Base-by-base conservation (phyloP, 139 green algal genomes). In the Asterochloris erici region DNA sequence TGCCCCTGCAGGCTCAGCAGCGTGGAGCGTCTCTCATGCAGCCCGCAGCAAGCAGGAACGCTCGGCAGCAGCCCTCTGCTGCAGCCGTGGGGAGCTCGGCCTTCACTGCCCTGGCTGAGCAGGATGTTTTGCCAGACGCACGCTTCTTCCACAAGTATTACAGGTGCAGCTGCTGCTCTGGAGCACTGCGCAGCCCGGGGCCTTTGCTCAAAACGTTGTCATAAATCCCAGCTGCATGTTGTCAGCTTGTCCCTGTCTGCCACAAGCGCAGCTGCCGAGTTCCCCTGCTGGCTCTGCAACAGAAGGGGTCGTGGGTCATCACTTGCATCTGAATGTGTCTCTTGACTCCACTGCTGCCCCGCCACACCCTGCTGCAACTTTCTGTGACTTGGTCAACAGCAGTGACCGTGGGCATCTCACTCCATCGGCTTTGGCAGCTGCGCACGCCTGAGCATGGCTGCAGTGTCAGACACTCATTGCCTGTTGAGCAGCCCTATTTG, bases 121-220 rank as follows among this genome's bases (percentile, higher is more conserved):
- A 70, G 0, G 79, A 96, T 9, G 91, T 98, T 9, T 77, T 83
- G 11, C 88, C 93, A 4, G 92, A 93, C 11, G 91, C 96, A 62
- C 76, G 93, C 12, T 98, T 98, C 88, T 98, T 98, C 88, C 93
- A 98, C 83, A 92, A 88, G 81, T 95, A 82, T 73, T 90, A 90
- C 81, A 71, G n/a, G 70, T 28, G 16, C 9, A 9, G 19, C n/a
- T 28, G 23, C 60, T 23, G 66, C 85, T 64, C 68, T 79, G 12
- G 12, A 63, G 29, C 74, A 23, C 13, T 15, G 62, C n/a, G 29
- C 4, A n/a, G 28, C 16, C 14, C 1, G 16, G 74, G 28, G 28
- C 6, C 62, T 79, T n/a, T 79, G 74, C 28, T 79, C 63, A 15
- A 26, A 12, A 26, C 23, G 12, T 74, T 29, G 19, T 74, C 61